Evolutionary conservation across 768 basidiomycete species (phyloP).

Genomic region (Pleurotus eryngii): DNA sequence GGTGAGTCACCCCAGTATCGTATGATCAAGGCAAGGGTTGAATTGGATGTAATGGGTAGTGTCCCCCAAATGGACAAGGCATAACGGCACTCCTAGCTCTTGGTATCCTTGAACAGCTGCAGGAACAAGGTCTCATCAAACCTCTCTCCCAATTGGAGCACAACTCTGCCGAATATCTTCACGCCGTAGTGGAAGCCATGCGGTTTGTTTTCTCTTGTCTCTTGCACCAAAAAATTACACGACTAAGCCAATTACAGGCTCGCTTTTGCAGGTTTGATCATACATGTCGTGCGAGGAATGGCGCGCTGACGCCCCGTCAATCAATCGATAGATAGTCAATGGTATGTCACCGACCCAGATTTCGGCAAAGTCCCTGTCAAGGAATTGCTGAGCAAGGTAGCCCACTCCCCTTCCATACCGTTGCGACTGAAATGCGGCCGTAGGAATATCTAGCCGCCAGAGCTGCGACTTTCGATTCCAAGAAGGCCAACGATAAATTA

Average conservation of each 20-base stretch:
- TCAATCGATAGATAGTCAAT: constrained; percentile 62
- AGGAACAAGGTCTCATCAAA: constrained; percentile 65
- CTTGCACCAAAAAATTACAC: neutral
- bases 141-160: constrained; percentile 81
- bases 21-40: constrained; percentile 5
- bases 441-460: constrained; percentile 83
- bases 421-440: neutral
- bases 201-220: constrained; percentile 41
- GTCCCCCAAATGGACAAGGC: constrained; percentile 97
- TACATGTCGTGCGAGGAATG: neutral
- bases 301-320: neutral
- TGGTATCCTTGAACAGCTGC: constrained; percentile 87
- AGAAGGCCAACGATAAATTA: constrained; percentile 60
- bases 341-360: constrained; percentile 92
- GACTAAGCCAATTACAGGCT: constrained; percentile 32
- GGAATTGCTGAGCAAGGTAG: constrained; percentile 80
- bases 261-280: constrained; percentile 66
- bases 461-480: constrained; percentile 75
- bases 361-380: constrained; percentile 73
- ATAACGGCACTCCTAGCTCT: constrained; percentile 90
- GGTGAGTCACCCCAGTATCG: constrained; percentile 37
- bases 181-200: constrained; percentile 81
- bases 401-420: neutral
- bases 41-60: constrained; percentile 38
- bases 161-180: constrained; percentile 87